phyloP scores from a whole-genome alignment of 1,139 yeast genomes.

The Yamadazyma membranifaciens region DNA sequence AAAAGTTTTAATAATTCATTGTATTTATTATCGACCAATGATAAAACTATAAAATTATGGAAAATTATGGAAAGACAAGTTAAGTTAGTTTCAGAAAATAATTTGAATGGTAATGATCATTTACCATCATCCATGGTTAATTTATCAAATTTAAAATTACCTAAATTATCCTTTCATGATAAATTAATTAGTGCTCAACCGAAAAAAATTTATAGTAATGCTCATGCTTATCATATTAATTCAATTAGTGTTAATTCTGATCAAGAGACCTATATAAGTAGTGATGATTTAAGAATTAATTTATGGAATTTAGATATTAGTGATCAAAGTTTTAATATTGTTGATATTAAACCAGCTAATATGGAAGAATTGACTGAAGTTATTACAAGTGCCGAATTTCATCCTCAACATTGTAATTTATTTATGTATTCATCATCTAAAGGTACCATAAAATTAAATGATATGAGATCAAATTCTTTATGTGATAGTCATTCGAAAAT shows the following conservation, averaged over 20 bases:
- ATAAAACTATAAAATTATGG: slow-evolving; percentile 97
- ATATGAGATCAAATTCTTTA: slow-evolving; percentile 93
- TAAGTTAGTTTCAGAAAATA: slow-evolving; percentile 89
- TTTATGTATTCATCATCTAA: slow-evolving; percentile 97
- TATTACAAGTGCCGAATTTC: slow-evolving; percentile 97
- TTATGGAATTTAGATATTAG: slow-evolving; percentile 94
- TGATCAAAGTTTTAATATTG: slow-evolving; percentile 94
- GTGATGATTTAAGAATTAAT: slow-evolving; percentile 94
- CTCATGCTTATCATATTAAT: slow-evolving; percentile 97
- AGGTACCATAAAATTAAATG: slow-evolving; percentile 93
- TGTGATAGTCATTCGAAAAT: slow-evolving; percentile 90
- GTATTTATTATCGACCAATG: slow-evolving; percentile 87
- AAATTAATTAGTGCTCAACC: slow-evolving; percentile 95
- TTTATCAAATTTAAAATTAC: slow-evolving; percentile 59
- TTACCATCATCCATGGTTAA: slow-evolving; percentile 20
- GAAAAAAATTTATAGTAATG: slow-evolving; percentile 86
- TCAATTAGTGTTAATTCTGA: slow-evolving; percentile 93
- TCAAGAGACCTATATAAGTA: slow-evolving; percentile 90
- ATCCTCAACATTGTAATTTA: slow-evolving; percentile 87
- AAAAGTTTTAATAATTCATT: slow-evolving; percentile 85
- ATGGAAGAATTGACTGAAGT: slow-evolving; percentile 99
- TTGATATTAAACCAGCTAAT: slow-evolving; percentile 95
- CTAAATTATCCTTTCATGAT: slow-evolving; percentile 88
- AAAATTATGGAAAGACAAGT: slow-evolving; percentile 90
- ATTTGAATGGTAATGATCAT: slow-evolving; percentile 50